These are phyloP conservation scores for Schwanniomyces sp. DNA, from an alignment of 805 yeast genomes.

Conservation along the genomic window DNA sequence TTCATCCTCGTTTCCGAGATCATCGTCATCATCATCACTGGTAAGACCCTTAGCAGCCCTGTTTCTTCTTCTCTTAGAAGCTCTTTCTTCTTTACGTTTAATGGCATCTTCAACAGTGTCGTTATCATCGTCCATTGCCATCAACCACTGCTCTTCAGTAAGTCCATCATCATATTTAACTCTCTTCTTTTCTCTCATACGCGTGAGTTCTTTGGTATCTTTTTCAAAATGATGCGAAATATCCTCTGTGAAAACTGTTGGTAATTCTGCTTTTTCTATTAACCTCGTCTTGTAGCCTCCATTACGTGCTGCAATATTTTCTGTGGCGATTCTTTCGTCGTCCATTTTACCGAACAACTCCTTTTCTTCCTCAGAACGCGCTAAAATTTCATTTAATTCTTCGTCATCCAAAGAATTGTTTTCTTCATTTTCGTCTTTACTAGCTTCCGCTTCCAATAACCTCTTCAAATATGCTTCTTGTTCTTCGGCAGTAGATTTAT, in stretches of 20 bases:
- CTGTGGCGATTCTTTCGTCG: conserved; percentile 47
- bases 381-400: conserved; percentile 70
- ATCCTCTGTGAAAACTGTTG: conserved; percentile 75
- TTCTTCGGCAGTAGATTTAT: conserved; percentile 83
- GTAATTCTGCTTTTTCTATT: conserved; percentile 69
- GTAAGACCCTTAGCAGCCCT: conserved; percentile 10
- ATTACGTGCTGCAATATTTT: conserved; percentile 29
- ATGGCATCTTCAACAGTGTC: conserved; percentile 63
- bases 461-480: conserved; percentile 78
- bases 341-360: conserved; percentile 59
- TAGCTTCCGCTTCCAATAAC: conserved; percentile 68
- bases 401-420: conserved; percentile 59
- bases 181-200: conserved; percentile 75
- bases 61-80: conserved; percentile 39
- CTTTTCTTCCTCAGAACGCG: conserved; percentile 65
- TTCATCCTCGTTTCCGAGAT: conserved; percentile 22
- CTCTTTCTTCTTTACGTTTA: conserved; percentile 46
- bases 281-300: conserved; percentile 49
- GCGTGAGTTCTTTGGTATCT: conserved; percentile 51
- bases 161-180: conserved; percentile 84
- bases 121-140: conserved; percentile 74
- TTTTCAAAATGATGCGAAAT: conserved; percentile 49
- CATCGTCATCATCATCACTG: conserved; percentile 22
- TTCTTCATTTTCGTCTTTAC: conserved; percentile 56
- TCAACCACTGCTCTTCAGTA: conserved; percentile 92